Base-by-base conservation (phyloP, 768 basidiomycete species). In the Trichaptum fuscoviolaceum region DNA sequence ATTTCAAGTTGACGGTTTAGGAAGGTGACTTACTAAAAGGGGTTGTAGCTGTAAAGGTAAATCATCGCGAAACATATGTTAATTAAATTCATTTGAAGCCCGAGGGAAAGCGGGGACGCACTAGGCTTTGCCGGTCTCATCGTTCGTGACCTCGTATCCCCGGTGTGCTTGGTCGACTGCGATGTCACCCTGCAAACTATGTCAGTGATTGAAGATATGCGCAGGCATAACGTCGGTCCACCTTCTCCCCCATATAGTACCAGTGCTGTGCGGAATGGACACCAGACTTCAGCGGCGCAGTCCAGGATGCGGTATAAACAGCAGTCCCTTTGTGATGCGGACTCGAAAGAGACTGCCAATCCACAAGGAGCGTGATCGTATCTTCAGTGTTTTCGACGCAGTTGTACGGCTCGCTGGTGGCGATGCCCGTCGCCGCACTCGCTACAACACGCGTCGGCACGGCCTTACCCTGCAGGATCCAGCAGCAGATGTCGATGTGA, bases 231-330 rank as follows among this genome's bases (percentile, higher is more conserved):
- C 42, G 65, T 63, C 35, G 63, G 64, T 5, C 27, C 64, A 88
- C 93, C 83, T 93, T 96, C 80, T 93, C 90, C 62, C 85, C 95
- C 91, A 96, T 93, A 78, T 95, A 96, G 77, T 96, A 94, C 91
- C 92, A 96, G 73, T 93, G 89, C 73, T 97, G 95, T 57, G 89
- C 90, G 8, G 91, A 89, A 75, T 96, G 94, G 9, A 96, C 84
- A n/a, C 94, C 95, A 24, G 91, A 83, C 74, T 92, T 91, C 67
- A 94, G 79, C 20, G 95, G 95, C 0, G 95, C 95, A 0, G 95
- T 95, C 95, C 95, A 97, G 63, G 90, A 92, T 9, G 95, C 94
- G 5, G 95, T 95, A 79, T 95, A 97, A 0, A 96, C 92, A 1
- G 87, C 95, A 0, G 91, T 95, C 25, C 95, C 95, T 68, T 81